phyloP scores from a whole-genome alignment of 139 green algal genomes.

The Bryopsis sp. region DNA sequence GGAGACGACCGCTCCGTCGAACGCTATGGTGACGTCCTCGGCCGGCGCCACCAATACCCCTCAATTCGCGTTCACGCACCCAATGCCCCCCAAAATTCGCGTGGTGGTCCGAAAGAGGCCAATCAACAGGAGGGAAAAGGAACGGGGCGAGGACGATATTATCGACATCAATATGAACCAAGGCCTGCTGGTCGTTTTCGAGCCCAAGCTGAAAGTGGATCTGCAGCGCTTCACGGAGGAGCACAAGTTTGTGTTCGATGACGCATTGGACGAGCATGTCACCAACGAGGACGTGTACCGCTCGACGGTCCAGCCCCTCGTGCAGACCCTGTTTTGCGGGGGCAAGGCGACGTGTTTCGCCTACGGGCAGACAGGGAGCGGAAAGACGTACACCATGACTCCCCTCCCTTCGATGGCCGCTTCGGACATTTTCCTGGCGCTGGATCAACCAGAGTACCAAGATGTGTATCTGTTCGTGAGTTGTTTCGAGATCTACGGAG shows the following conservation, averaged over 20 bases:
- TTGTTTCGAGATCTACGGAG: slow-evolving; percentile 98
- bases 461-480: slow-evolving; percentile 53
- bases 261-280: slow-evolving; percentile 75
- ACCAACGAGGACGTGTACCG: slow-evolving; percentile 89
- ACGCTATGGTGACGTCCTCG: not conserved
- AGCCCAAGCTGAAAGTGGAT: slow-evolving; percentile 82
- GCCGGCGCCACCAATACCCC: not conserved
- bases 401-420: slow-evolving; percentile 84
- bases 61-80: not conserved
- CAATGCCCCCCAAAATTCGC: slow-evolving; percentile 56
- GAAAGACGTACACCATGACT: slow-evolving; percentile 96
- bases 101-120: slow-evolving; percentile 93
- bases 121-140: slow-evolving; percentile 80
- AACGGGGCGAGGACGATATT: slow-evolving; percentile 80
- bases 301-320: slow-evolving; percentile 79
- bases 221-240: slow-evolving; percentile 65
- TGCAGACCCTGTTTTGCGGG: slow-evolving; percentile 76
- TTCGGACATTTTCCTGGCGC: slow-evolving; percentile 70
- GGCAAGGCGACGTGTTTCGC: slow-evolving; percentile 93
- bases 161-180: slow-evolving; percentile 57
- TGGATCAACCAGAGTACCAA: slow-evolving; percentile 44
- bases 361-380: slow-evolving; percentile 88
- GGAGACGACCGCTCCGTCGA: not conserved
- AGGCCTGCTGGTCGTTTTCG: slow-evolving; percentile 63
- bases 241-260: slow-evolving; percentile 92